Evolutionary conservation across 768 basidiomycete genomes (phyloP).

Genomic region (Rhizopogon vesiculosus): DNA sequence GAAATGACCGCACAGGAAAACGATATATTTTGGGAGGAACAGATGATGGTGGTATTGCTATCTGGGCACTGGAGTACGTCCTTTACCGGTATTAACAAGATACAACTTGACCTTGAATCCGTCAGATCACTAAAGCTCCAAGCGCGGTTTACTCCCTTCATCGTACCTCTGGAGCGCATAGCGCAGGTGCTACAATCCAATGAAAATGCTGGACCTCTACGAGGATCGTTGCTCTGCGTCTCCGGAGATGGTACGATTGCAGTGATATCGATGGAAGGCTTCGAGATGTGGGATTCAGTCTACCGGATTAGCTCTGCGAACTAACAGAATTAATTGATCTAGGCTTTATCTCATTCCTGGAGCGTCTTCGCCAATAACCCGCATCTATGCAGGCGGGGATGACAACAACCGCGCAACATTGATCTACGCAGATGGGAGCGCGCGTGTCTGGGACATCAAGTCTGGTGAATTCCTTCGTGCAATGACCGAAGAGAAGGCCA

Average conservation of each 20-base stretch:
- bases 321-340: not conserved
- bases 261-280: slow-evolving; percentile 66
- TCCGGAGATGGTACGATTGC: slow-evolving; percentile 80
- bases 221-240: slow-evolving; percentile 67
- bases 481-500: slow-evolving; percentile 69
- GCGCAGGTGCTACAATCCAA: slow-evolving; percentile 45
- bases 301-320: not conserved
- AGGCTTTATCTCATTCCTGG: slow-evolving; percentile 85
- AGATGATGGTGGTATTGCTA: slow-evolving; percentile 71
- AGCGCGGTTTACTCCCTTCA: slow-evolving; percentile 73
- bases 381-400: slow-evolving; percentile 51
- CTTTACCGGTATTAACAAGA: not conserved
- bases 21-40: slow-evolving; percentile 67
- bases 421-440: slow-evolving; percentile 69
- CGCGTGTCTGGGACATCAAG: slow-evolving; percentile 83
- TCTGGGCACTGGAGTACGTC: slow-evolving; percentile 67
- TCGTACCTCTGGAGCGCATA: slow-evolving; percentile 55
- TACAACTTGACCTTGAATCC: not conserved
- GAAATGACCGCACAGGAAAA: slow-evolving; percentile 56
- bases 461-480: slow-evolving; percentile 84
- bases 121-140: slow-evolving; percentile 58
- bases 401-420: slow-evolving; percentile 63
- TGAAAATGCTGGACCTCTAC: slow-evolving; percentile 50
- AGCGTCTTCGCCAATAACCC: slow-evolving; percentile 57
- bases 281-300: slow-evolving; percentile 64